Evolutionary conservation across 2,329 filamentous ascomycete species (phyloP).

Genomic region (Pyrenophora graminea): DNA sequence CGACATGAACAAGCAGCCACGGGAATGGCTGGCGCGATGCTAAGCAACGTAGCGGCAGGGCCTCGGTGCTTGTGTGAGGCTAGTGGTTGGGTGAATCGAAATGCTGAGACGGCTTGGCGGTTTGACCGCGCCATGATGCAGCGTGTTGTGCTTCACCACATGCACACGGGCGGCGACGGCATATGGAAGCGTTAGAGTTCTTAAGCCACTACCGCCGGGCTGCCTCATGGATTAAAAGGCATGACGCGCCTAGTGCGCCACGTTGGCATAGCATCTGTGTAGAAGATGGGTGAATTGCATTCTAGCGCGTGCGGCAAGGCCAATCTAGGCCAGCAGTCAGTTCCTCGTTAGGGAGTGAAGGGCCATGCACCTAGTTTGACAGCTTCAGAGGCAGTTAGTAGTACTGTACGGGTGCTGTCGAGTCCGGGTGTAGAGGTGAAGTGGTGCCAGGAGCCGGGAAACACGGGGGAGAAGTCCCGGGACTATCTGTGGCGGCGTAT

Average conservation of each 20-base stretch:
- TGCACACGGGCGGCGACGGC: slow-evolving; percentile 2
- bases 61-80: slow-evolving; percentile 3
- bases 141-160: slow-evolving; percentile 30
- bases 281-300: neutral
- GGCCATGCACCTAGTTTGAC: too few species aligned
- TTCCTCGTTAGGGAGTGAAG: too few species aligned
- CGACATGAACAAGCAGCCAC: slow-evolving; percentile 7
- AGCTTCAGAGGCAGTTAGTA: too few species aligned
- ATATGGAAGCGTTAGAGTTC: slow-evolving; percentile 6
- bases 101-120: slow-evolving; percentile 35
- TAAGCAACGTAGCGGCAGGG: slow-evolving; percentile 4
- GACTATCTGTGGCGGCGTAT: neutral
- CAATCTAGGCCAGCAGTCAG: neutral
- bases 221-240: neutral
- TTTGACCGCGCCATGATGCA: slow-evolving; percentile 28
- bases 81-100: slow-evolving; percentile 22
- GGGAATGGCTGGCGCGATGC: neutral
- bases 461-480: neutral
- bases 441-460: slow-evolving; percentile 1
- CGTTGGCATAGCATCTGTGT: neutral
- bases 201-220: neutral
- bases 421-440: neutral
- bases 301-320: neutral
- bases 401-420: too few species aligned
- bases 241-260: neutral